Conservation (phyloP, 2,329 filamentous ascomycete genomes). For the Trichophyton mentagrophytes region DNA sequence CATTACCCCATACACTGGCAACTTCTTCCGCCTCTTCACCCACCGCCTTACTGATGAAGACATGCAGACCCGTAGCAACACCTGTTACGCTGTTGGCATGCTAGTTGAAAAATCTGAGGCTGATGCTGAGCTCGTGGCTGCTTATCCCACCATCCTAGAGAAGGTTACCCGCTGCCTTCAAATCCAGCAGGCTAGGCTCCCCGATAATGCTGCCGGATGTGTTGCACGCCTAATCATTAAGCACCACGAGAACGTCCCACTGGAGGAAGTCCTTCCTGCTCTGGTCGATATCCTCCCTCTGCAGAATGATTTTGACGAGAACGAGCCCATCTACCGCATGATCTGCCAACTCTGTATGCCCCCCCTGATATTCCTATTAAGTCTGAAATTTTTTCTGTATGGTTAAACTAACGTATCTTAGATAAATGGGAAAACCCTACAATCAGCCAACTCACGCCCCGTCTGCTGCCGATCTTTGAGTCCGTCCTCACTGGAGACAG, state of each 20-base stretch:
- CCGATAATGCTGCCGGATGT: constrained; percentile 89
- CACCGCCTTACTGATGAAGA: constrained; percentile 86
- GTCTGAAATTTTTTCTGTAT: neutral
- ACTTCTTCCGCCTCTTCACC: constrained; percentile 65
- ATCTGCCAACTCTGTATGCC: constrained; percentile 71
- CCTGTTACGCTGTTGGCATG: constrained; percentile 79
- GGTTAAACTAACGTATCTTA: constrained; percentile 8
- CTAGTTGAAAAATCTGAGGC: constrained; percentile 71
- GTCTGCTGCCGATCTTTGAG: constrained; percentile 37
- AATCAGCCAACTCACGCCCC: constrained; percentile 34
- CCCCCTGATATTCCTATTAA: neutral
- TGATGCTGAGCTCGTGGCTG: constrained; percentile 57
- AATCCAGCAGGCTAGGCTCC: constrained; percentile 63
- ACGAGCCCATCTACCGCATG: constrained; percentile 84
- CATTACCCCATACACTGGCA: constrained; percentile 68
- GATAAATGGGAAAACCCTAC: constrained; percentile 37
- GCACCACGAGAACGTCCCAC: constrained; percentile 69
- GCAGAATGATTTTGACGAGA: constrained; percentile 91
- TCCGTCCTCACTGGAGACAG: constrained; percentile 33
- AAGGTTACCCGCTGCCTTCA: constrained; percentile 79
- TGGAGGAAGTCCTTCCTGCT: constrained; percentile 67
- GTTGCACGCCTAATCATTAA: constrained; percentile 83
- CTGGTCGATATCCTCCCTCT: constrained; percentile 70
- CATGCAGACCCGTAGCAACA: constrained; percentile 84
- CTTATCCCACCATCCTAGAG: constrained; percentile 63